Evolutionary conservation across 164 flowering plant species (phyloP), one percentile per base, ranked within the genome.

Genomic region (Magnolia sinica): DNA sequence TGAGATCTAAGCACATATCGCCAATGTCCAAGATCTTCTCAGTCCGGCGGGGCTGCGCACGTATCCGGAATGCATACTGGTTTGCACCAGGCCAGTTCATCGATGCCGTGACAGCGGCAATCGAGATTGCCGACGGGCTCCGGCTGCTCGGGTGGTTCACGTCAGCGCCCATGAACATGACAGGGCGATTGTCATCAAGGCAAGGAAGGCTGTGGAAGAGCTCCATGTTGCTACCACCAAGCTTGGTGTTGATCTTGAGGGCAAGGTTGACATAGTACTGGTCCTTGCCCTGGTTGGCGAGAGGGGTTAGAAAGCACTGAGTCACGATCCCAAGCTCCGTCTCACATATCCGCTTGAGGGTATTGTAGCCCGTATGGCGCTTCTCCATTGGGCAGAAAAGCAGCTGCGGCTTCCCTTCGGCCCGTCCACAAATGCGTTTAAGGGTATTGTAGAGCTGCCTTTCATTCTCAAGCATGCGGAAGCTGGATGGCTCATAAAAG

Each of bases 41-140:
- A 4, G 11, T 72, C 1, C 94, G 77, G 59, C 83, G 89, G 3
- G 22, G 65, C 64, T 94, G 98, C 10, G 88, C 81, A 3, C 86
- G 74, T 61, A 91, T 76, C 23, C 92, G 78, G 1, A 91, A 89
- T 8, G 86, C 93, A 81, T 94, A 94, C 8, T 82, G 86, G 61
- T 88, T 94, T 8, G 90, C 94, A 67, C 86, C 96, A 0, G 98
- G 98, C 97, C 97, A 94, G 50, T 94, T 94, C 18, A 91, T 76
- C 1, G 92, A 81, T 23, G 87, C 97, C 59, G 88, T 95, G 29
- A 94, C 92, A 18, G 96, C 96, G 29, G 92, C 91, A 61, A 91
- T 88, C 2, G 98, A 94, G 9, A 91, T 97, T 79, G 90, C 81
- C 0, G 81, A 73, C 4, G 22, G 16, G 77, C 89, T 84, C 29